Conservation (phyloP, 768 basidiomycete genomes). For the Amanita muscaria region DNA sequence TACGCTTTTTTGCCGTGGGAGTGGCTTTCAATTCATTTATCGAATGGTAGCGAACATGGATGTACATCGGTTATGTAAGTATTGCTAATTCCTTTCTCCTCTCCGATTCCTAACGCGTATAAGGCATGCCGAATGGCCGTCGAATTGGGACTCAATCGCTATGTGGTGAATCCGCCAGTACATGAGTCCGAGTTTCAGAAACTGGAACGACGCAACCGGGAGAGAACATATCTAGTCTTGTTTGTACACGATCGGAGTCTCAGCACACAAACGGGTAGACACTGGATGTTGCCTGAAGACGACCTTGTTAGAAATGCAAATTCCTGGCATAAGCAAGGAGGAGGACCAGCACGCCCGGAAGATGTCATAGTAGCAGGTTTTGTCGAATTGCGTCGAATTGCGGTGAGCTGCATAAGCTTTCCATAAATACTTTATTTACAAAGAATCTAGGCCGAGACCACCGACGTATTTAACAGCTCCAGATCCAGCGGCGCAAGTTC, state of each 20-base stretch:
- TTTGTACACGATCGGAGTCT: constrained; percentile 83
- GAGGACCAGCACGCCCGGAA: constrained; percentile 52
- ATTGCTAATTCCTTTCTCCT: constrained; percentile 2
- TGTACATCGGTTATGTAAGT: constrained; percentile 77
- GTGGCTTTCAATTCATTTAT: constrained; percentile 12
- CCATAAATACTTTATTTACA: background rate
- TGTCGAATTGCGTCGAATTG: constrained; percentile 68
- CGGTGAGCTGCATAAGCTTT: constrained; percentile 38
- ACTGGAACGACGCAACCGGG: constrained; percentile 74
- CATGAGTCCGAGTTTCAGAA: constrained; percentile 58
- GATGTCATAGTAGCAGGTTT: constrained; percentile 77
- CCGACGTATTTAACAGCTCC: constrained; percentile 59
- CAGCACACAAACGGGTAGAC: constrained; percentile 77
- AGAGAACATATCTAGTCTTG: constrained; percentile 78
- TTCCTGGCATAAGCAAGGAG: constrained; percentile 63
- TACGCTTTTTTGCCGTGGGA: constrained; percentile 23
- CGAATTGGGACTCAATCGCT: constrained; percentile 73
- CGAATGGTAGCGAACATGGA: constrained; percentile 64
- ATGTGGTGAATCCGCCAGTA: constrained; percentile 41
- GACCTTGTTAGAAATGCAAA: constrained; percentile 63
- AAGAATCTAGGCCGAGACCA: constrained; percentile 57
- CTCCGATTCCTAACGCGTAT: constrained; percentile 10
- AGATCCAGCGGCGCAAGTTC: constrained; percentile 31
- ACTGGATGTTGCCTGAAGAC: constrained; percentile 86
- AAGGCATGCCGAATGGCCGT: constrained; percentile 86